Evolutionary conservation across 768 basidiomycete species (phyloP).

Genomic region (Pisolithus microcarpus): DNA sequence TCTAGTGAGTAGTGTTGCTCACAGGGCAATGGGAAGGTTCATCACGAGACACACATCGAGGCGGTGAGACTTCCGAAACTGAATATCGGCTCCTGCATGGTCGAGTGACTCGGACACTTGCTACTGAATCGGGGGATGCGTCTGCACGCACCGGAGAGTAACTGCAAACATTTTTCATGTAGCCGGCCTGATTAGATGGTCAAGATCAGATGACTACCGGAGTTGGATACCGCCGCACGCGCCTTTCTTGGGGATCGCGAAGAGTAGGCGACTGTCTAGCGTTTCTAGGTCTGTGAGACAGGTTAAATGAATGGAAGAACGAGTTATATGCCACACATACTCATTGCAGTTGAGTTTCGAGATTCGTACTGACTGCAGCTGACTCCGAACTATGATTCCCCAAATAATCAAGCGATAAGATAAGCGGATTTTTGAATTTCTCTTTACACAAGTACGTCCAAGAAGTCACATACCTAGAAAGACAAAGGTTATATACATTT

Average conservation of each 20-base stretch:
- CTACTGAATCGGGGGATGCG: not conserved
- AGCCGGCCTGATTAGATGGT: constrained; percentile 56
- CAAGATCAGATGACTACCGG: constrained; percentile 1
- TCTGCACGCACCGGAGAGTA: constrained; percentile 63
- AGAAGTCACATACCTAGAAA: too few species aligned
- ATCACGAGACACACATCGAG: constrained; percentile 90
- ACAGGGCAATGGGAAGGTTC: constrained; percentile 94
- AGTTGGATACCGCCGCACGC: not conserved
- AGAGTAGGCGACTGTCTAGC: constrained; percentile 79
- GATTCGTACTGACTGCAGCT: too few species aligned
- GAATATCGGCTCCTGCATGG: constrained; percentile 80
- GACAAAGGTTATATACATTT: too few species aligned
- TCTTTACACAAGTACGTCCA: too few species aligned
- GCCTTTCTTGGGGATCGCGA: constrained; percentile 99
- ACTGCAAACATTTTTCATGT: constrained; percentile 81
- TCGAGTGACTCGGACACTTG: not conserved
- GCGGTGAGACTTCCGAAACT: constrained; percentile 80
- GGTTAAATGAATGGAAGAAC: not conserved
- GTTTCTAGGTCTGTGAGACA: constrained; percentile 52
- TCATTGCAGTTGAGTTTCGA: constrained; percentile 12
- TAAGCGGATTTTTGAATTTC: too few species aligned
- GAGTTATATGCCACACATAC: constrained; percentile 4
- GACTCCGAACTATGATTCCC: too few species aligned
- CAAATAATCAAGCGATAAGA: not conserved
- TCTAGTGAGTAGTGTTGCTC: constrained; percentile 21